A percentile compares a stretch with the other conserved stretches of the same genome.
Conservation (phyloP, 306 rosid species). For the Adenanthera pavonina region DNA sequence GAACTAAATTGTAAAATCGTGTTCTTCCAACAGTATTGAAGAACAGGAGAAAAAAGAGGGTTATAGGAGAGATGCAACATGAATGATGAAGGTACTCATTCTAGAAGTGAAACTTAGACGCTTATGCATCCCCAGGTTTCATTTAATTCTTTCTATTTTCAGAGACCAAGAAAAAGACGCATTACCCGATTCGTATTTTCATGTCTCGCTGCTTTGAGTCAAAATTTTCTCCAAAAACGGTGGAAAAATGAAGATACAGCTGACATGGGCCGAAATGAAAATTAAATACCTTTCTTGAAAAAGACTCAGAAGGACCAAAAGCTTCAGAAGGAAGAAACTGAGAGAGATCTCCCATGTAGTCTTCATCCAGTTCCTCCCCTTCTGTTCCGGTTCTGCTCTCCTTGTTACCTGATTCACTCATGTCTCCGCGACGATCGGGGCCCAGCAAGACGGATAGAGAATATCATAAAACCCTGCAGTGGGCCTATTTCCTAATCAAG, state of each 20-base stretch:
- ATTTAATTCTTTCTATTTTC: neutral
- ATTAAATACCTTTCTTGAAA: slow-evolving; percentile 53
- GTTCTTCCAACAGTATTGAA: neutral
- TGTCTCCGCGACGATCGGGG: slow-evolving; percentile 31
- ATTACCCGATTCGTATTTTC: neutral
- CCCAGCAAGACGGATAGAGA: neutral
- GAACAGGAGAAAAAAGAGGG: neutral
- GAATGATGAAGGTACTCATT: neutral
- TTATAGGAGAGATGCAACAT: neutral
- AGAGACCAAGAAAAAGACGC: neutral
- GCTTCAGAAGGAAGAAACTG: slow-evolving; percentile 62
- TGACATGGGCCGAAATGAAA: slow-evolving; percentile 8
- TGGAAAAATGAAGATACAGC: slow-evolving; percentile 20
- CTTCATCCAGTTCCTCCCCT: slow-evolving; percentile 54
- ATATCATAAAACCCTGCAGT: neutral
- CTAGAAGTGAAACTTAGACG: neutral
- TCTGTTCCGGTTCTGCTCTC: slow-evolving; percentile 32
- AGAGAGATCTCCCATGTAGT: slow-evolving; percentile 89
- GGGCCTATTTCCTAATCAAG: neutral
- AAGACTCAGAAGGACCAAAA: slow-evolving; percentile 45
- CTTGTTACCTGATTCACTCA: slow-evolving; percentile 59
- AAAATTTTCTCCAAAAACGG: neutral
- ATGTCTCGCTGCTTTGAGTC: neutral
- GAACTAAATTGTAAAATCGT: slow-evolving; percentile 11
- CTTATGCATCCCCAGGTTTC: neutral